Evolutionary conservation across 305 asterid species (phyloP).

Genomic region (Petunia hybrid): DNA sequence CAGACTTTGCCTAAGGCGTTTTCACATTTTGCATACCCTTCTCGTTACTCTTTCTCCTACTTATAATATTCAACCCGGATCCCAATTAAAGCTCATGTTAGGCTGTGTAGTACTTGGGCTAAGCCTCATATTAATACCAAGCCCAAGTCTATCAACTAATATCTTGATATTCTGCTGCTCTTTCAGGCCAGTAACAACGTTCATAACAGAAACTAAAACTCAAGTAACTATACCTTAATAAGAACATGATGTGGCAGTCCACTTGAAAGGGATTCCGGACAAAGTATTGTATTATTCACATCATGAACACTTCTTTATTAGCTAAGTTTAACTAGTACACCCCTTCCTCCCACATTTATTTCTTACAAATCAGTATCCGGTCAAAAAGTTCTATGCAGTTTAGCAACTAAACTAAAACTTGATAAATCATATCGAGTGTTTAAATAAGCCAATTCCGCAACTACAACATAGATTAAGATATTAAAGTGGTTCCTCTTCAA

Average conservation of each 20-base stretch:
- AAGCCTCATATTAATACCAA: no score
- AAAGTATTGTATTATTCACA: background rate
- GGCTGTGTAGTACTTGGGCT: no score
- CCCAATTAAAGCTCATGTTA: no score
- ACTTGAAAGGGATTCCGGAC: background rate
- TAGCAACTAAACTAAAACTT: background rate
- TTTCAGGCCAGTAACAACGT: no score
- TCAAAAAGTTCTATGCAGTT: background rate
- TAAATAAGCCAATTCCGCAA: background rate
- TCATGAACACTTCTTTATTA: background rate
- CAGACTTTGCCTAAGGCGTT: no score
- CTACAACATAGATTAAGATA: background rate
- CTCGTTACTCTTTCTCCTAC: no score
- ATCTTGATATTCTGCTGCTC: no score
- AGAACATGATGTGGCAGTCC: background rate
- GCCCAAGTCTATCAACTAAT: no score
- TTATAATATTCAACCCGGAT: no score
- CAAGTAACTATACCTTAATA: background rate
- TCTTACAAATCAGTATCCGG: background rate
- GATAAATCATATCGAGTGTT: background rate
- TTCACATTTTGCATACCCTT: no score
- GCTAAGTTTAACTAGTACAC: background rate
- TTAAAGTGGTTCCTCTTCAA: background rate
- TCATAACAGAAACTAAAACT: background rate
- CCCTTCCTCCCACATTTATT: background rate